Base-by-base conservation (phyloP, 2,329 filamentous ascomycete species). In the Talaromyces albobiverticillius region DNA sequence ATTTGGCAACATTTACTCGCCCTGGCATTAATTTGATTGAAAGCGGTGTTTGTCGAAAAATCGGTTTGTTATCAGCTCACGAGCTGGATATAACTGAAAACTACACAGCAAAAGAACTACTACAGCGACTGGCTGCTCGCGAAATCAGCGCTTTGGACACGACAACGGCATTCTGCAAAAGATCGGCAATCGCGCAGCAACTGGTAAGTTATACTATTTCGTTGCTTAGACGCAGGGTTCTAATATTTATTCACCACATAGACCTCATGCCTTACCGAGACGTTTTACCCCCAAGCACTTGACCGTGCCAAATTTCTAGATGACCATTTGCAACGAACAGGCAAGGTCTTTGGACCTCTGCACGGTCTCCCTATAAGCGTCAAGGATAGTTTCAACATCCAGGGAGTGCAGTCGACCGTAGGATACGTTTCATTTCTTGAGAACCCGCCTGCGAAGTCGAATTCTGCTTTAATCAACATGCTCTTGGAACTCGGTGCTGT, bases 371-470 rank as follows among this genome's bases (percentile, higher is more conserved):
- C 73, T 0, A 62, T 75, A 22, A 69, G 67, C 31, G 40, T 75
- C 22, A 75, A 71, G 45, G 69, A 68, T 34, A 61, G 59, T 45
- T 60, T 60, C 45, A 8, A 60, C 16, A 34, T 46, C 23, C 65
- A 71, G 8, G 81, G 81, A 6, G 73, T 79, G 5, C 80, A 83
- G 47, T 76, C 75, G 8, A 80, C 76, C 1, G 76, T 82, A 4
- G 82, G 82, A 1, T 68, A 59, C 32, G 77, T 90, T 58, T 79
- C 80, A 0, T 63, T 65, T 29, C 38, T 69, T 14, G 51, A 60
- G 13, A 14, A 45, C 10, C 22, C 46, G n/a, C 36, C 53, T 13
- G 46, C 32, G 2, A 25, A 13, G 14, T 25, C 14, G 4, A 51
- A 55, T 25, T 38, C 53, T 14, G 7, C 53, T 9, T 29, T 55